Conservation (phyloP, 2,329 filamentous ascomycete genomes). For the Neofusicoccum sp. region DNA sequence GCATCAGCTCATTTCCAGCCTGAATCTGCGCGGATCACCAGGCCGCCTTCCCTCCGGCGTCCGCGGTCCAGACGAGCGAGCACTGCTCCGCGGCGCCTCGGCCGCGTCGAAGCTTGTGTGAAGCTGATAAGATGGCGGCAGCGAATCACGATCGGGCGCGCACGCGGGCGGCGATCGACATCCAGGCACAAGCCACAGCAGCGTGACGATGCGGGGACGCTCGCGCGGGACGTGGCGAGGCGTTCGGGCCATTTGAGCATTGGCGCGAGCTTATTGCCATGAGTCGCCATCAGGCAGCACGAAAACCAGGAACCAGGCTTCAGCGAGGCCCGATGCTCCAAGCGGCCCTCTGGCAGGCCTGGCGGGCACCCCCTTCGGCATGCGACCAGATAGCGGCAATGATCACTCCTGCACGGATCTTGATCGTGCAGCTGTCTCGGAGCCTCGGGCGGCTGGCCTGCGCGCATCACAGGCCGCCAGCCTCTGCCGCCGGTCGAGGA, state of each 20-base stretch:
- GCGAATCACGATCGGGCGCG: constrained; percentile 1
- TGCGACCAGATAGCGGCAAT: constrained; percentile 3
- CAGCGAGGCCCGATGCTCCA: constrained; percentile 13
- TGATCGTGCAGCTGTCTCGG: constrained; percentile 14
- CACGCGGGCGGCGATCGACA: constrained; percentile 1
- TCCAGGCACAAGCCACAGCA: constrained; percentile 13
- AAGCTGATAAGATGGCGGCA: constrained; percentile 2
- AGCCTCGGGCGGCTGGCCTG: constrained; percentile 1
- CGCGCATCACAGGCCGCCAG: neutral
- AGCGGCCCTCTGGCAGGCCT: neutral
- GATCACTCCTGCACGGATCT: neutral
- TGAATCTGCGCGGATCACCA: constrained; percentile 11
- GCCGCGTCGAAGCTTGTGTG: neutral
- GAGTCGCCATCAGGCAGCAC: constrained; percentile 16
- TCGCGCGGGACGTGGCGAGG: constrained; percentile 18
- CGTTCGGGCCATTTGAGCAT: constrained; percentile 18
- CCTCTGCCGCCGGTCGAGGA: neutral
- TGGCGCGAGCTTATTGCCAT: constrained; percentile 19
- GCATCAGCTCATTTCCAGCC: constrained; percentile 15
- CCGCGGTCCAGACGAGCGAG: neutral
- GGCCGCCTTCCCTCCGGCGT: neutral
- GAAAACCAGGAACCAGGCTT: constrained; percentile 18
- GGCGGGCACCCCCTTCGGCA: neutral
- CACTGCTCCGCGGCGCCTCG: neutral
- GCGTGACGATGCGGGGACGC: constrained; percentile 16